Percentiles rank a stretch among this genome's conserved stretches.
These are phyloP conservation scores for Mrakia hoshinonis DNA, from an alignment of 768 basidiomycete genomes.

Conservation along the genomic window DNA sequence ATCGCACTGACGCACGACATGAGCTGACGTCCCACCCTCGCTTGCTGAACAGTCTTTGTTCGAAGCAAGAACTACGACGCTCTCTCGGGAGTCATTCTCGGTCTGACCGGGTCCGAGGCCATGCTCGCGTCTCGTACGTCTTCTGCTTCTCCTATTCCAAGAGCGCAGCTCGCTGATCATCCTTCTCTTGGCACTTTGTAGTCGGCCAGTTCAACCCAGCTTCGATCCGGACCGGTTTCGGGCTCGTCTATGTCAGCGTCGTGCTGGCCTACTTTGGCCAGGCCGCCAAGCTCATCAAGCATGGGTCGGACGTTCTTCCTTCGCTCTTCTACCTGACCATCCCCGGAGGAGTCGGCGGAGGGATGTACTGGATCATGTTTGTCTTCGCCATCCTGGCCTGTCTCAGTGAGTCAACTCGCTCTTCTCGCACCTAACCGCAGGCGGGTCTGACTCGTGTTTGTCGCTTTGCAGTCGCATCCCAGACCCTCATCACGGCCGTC, in stretches of 20 bases:
- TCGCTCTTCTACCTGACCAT: slow-evolving; percentile 61
- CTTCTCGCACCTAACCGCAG: neutral
- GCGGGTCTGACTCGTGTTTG: neutral
- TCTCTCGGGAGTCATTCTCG: slow-evolving; percentile 52
- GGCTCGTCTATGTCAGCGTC: slow-evolving; percentile 54
- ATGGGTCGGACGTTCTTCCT: slow-evolving; percentile 48
- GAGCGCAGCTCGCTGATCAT: neutral
- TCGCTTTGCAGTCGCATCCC: slow-evolving; percentile 47
- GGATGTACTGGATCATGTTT: slow-evolving; percentile 55
- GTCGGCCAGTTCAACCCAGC: slow-evolving; percentile 55
- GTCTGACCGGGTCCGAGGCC: slow-evolving; percentile 56
- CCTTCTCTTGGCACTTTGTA: slow-evolving; percentile 31
- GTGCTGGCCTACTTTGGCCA: slow-evolving; percentile 63
- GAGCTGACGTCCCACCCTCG: neutral
- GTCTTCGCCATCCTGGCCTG: slow-evolving; percentile 38
- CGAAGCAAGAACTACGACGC: slow-evolving; percentile 55
- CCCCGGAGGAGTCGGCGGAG: slow-evolving; percentile 50
- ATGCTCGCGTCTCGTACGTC: neutral
- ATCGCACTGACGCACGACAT: neutral
- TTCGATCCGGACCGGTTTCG: slow-evolving; percentile 22
- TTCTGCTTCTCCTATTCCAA: neutral
- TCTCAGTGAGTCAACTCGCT: neutral
- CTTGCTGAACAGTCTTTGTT: slow-evolving; percentile 49
- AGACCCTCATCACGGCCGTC: slow-evolving; percentile 62
- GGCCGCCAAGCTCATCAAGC: slow-evolving; percentile 52